Percentiles rank a stretch among this genome's conserved stretches.
Evolutionary conservation across 805 yeast species (phyloP).

Genomic region (Ogataea parapolymorpha): DNA sequence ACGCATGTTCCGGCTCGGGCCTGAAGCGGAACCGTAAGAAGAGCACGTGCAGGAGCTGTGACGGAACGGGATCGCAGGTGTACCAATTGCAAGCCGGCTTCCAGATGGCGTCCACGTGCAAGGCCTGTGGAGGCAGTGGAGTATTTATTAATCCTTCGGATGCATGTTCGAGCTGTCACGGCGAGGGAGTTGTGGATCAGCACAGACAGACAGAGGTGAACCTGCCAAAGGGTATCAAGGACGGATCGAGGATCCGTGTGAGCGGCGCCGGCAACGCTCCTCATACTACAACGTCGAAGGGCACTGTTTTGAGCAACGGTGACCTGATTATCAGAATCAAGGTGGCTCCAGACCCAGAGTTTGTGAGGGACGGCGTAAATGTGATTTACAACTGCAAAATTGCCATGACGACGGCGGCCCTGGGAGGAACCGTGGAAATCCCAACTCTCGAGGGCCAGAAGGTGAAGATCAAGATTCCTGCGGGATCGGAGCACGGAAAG

Average conservation of each 20-base stretch:
- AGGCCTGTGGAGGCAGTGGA: slow-evolving; percentile 84
- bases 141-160: slow-evolving; percentile 65
- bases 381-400: slow-evolving; percentile 64
- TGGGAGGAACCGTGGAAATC: slow-evolving; percentile 88
- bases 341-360: slow-evolving; percentile 70
- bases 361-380: slow-evolving; percentile 64
- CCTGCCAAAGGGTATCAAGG: slow-evolving; percentile 83
- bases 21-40: slow-evolving; percentile 72
- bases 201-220: slow-evolving; percentile 74
- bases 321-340: slow-evolving; percentile 81
- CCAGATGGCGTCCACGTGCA: slow-evolving; percentile 94
- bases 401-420: slow-evolving; percentile 92
- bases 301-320: slow-evolving; percentile 70
- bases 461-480: slow-evolving; percentile 73
- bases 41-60: slow-evolving; percentile 79
- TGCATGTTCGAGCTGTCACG: slow-evolving; percentile 78
- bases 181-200: slow-evolving; percentile 76
- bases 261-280: slow-evolving; percentile 93
- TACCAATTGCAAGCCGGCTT: slow-evolving; percentile 89
- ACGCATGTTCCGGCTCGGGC: slow-evolving; percentile 82
- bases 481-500: slow-evolving; percentile 80
- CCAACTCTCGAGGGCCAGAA: slow-evolving; percentile 80
- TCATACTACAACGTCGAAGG: slow-evolving; percentile 65
- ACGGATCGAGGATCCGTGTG: slow-evolving; percentile 81
- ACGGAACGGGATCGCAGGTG: slow-evolving; percentile 88